These are phyloP conservation scores for Talaromyces sp. DNA, from an alignment of 2,329 filamentous ascomycete species.

Conservation along the genomic window DNA sequence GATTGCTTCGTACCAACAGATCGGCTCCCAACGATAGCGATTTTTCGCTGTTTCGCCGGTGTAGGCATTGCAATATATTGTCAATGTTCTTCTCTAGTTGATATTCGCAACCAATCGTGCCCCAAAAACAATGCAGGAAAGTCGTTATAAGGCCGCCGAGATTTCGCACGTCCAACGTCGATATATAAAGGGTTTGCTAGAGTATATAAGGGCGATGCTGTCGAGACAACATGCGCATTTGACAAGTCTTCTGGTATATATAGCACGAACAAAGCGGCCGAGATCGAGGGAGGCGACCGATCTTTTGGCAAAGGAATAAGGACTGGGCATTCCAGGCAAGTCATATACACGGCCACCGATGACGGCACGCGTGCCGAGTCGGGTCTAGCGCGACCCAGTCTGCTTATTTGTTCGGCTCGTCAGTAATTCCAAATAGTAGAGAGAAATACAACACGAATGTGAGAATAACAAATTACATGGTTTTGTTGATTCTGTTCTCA, in stretches of 20 bases:
- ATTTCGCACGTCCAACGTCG: neutral
- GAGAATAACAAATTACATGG: neutral
- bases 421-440: neutral
- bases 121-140: neutral
- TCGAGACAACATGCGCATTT: neutral
- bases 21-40: conserved; percentile 91
- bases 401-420: neutral
- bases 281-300: neutral
- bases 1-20: conserved; percentile 64
- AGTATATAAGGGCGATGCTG: neutral
- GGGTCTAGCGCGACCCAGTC: neutral
- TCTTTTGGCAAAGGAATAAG: neutral
- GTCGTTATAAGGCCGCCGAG: neutral
- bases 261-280: neutral
- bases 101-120: neutral
- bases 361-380: neutral
- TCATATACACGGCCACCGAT: neutral
- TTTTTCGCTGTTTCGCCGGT: conserved; percentile 82
- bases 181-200: neutral
- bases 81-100: neutral
- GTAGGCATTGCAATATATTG: conserved; percentile 52
- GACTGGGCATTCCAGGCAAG: neutral
- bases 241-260: neutral
- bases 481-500: neutral
- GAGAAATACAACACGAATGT: too few species aligned